phyloP scores from a whole-genome alignment of 139 green algal species.

The Chlorella sp. region DNA sequence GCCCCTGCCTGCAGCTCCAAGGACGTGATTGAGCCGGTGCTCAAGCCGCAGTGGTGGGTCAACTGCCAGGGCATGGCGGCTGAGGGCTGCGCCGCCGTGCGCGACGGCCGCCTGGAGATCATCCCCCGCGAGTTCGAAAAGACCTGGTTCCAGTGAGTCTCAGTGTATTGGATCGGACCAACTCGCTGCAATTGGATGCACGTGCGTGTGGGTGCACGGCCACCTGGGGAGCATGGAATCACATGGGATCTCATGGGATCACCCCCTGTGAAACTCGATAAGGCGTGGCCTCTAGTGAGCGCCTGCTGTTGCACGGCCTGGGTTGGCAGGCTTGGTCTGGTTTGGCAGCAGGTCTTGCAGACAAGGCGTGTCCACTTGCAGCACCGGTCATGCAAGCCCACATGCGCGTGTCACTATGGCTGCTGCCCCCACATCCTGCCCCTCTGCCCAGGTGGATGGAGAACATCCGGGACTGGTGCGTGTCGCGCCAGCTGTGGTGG shows the following conservation, averaged over 20 bases:
- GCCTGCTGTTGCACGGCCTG: too few relatives aligned
- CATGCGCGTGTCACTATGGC: too few relatives aligned
- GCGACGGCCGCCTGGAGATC: slow-evolving; percentile 87
- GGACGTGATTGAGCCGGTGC: slow-evolving; percentile 99
- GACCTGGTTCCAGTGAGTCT: slow-evolving; percentile 76
- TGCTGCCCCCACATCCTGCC: too few relatives aligned
- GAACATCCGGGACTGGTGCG: slow-evolving; percentile 99
- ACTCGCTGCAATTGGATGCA: too few relatives aligned
- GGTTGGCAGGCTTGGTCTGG: too few relatives aligned
- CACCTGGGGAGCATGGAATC: not conserved
- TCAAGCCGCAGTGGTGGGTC: slow-evolving; percentile 98
- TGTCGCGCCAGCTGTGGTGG: slow-evolving; percentile 98
- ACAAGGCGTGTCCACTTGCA: too few relatives aligned
- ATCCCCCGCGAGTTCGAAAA: slow-evolving; percentile 90
- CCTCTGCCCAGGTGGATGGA: slow-evolving; percentile 76
- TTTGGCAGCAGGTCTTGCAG: too few relatives aligned
- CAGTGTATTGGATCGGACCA: not conserved
- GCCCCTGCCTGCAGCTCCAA: slow-evolving; percentile 55
- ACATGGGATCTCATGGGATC: not conserved
- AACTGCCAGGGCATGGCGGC: slow-evolving; percentile 88
- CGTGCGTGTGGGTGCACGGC: not conserved
- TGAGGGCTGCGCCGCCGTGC: slow-evolving; percentile 73
- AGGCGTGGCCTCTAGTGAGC: too few relatives aligned
- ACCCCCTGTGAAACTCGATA: too few relatives aligned
- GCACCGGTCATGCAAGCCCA: too few relatives aligned